phyloP scores from a whole-genome alignment of 1,139 yeast species.

The Blastobotrys ciferrii region DNA sequence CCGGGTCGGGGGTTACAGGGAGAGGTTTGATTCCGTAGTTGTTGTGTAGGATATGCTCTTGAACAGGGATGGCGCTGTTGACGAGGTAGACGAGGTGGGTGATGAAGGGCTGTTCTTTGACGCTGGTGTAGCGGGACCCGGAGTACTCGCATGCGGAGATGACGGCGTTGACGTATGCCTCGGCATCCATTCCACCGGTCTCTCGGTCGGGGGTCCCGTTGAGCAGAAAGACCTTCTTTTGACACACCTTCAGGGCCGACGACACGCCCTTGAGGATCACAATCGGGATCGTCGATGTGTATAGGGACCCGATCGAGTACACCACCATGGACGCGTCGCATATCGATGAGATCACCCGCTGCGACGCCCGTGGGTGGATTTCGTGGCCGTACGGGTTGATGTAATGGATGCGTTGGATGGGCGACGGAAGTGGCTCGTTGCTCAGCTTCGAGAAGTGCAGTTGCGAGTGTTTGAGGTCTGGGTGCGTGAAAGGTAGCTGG shows the following conservation, averaged over 20 bases:
- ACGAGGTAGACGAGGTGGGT: constrained; percentile 5
- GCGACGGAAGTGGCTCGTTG: constrained; percentile 57
- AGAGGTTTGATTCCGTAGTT: neutral
- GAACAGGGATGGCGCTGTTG: neutral
- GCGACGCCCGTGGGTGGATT: constrained; percentile 72
- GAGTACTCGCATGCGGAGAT: constrained; percentile 42
- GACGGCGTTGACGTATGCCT: constrained; percentile 55
- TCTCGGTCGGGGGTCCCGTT: constrained; percentile 79
- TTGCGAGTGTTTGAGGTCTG: constrained; percentile 72
- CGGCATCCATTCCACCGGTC: constrained; percentile 63
- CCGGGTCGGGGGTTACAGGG: neutral
- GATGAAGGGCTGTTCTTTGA: constrained; percentile 6
- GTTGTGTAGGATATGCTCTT: neutral
- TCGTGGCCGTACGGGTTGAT: constrained; percentile 89
- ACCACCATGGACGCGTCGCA: constrained; percentile 52
- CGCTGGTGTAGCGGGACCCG: constrained; percentile 1
- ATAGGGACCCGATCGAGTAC: constrained; percentile 82
- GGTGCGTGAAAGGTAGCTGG: constrained; percentile 74
- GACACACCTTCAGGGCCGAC: constrained; percentile 13
- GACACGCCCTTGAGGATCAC: constrained; percentile 74
- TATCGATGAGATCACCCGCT: constrained; percentile 57
- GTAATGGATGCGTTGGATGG: constrained; percentile 71
- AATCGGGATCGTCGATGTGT: constrained; percentile 83
- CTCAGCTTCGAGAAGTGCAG: constrained; percentile 63
- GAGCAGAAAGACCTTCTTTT: constrained; percentile 45